Conservation (phyloP, 805 yeast genomes). For the Yamadazyma nakazawae region DNA sequence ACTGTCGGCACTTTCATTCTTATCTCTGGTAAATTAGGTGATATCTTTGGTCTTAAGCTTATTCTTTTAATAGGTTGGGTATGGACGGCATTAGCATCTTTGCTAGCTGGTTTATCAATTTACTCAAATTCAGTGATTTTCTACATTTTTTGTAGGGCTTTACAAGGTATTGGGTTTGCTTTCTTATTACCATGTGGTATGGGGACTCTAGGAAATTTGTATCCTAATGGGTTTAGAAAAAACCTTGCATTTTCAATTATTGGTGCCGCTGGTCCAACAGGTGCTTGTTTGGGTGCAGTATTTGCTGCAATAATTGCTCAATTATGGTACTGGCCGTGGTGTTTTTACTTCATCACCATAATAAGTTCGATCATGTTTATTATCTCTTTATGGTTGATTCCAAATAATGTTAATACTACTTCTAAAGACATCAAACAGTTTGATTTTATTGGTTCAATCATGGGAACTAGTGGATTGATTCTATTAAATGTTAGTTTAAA, state of each 20-base stretch:
- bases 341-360: constrained; percentile 48
- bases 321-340: constrained; percentile 59
- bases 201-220: constrained; percentile 50
- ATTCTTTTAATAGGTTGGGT: constrained; percentile 54
- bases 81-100: constrained; percentile 55
- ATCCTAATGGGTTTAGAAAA: constrained; percentile 42
- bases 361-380: constrained; percentile 23
- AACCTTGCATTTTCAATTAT: constrained; percentile 53
- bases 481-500: constrained; percentile 69
- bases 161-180: constrained; percentile 66
- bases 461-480: constrained; percentile 60
- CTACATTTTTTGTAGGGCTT: constrained; percentile 53
- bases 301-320: constrained; percentile 49
- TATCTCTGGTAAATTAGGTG: constrained; percentile 69
- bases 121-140: constrained; percentile 49
- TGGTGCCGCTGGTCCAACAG: constrained; percentile 63
- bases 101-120: constrained; percentile 56
- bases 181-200: constrained; percentile 56
- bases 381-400: constrained; percentile 5
- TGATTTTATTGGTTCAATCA: constrained; percentile 30
- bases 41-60: constrained; percentile 59
- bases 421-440: constrained; percentile 13
- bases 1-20: constrained; percentile 73
- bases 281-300: constrained; percentile 54
- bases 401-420: constrained; percentile 6